Percentiles rank a stretch among this genome's conserved stretches.
phyloP scores from a whole-genome alignment of 495 filamentous ascomycete genomes.

The Tuber aestivum region DNA sequence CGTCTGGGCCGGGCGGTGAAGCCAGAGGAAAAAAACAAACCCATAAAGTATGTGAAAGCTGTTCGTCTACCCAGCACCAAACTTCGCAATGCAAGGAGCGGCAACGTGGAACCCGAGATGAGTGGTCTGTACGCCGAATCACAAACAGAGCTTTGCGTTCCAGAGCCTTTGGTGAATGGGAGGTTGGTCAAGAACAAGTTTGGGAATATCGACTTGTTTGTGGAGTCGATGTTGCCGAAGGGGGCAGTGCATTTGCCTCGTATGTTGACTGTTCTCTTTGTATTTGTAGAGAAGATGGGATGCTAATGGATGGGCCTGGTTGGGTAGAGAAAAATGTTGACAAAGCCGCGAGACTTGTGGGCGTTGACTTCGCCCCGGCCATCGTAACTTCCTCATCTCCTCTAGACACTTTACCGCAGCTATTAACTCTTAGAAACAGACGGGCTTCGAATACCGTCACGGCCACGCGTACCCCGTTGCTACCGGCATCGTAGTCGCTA shows the following conservation, averaged over 20 bases:
- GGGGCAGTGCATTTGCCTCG: conserved; percentile 66
- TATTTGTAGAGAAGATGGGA: neutral
- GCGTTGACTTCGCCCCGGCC: conserved; percentile 81
- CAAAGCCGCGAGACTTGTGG: conserved; percentile 66
- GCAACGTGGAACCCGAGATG: conserved; percentile 45
- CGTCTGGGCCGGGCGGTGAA: conserved; percentile 57
- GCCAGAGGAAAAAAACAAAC: conserved; percentile 20
- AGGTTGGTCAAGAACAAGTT: conserved; percentile 77
- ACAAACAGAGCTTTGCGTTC: conserved; percentile 69
- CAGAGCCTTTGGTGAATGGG: conserved; percentile 69
- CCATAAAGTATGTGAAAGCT: conserved; percentile 33
- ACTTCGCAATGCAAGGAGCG: conserved; percentile 45
- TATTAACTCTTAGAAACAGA: conserved; percentile 38
- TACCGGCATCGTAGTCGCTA: conserved; percentile 67
- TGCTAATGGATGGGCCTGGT: conserved; percentile 14
- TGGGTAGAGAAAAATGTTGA: conserved; percentile 56
- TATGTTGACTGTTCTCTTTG: conserved; percentile 16
- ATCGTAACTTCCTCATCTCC: conserved; percentile 45
- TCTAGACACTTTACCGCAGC: neutral
- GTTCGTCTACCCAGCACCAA: conserved; percentile 23
- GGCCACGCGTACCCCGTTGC: conserved; percentile 73
- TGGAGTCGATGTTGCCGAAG: conserved; percentile 81
- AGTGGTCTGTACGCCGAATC: conserved; percentile 63
- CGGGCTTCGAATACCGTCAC: conserved; percentile 79
- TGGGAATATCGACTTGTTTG: conserved; percentile 86